Conservation (phyloP, 306 rosid species). For the Erythrophleum fordii region DNA sequence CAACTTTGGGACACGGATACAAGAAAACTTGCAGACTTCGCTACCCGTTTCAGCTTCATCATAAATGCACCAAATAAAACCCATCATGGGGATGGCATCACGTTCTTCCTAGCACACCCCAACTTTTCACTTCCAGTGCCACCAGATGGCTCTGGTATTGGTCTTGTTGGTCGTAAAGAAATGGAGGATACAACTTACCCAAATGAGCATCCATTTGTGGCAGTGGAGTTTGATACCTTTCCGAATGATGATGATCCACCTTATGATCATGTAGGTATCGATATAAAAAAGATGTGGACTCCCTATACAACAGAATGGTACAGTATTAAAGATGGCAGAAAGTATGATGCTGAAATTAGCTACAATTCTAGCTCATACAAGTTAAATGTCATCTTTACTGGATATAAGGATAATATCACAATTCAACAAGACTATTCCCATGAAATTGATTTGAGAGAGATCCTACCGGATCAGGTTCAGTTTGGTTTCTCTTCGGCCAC, state of each 20-base stretch:
- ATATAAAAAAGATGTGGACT: not conserved
- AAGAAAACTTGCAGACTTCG: slow-evolving; percentile 40
- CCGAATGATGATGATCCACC: slow-evolving; percentile 19
- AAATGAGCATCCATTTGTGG: slow-evolving; percentile 40
- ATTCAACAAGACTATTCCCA: slow-evolving; percentile 1
- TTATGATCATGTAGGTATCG: slow-evolving; percentile 17
- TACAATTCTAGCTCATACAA: slow-evolving; percentile 27
- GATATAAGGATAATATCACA: slow-evolving; percentile 18
- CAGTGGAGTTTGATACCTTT: slow-evolving; percentile 53
- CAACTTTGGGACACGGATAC: slow-evolving; percentile 24
- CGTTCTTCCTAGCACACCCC: slow-evolving; percentile 48
- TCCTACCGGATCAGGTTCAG: slow-evolving; percentile 25
- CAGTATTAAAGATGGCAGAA: slow-evolving; percentile 19
- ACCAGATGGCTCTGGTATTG: slow-evolving; percentile 32
- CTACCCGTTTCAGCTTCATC: slow-evolving; percentile 42
- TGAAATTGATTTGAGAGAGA: slow-evolving; percentile 11
- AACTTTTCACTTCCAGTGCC: slow-evolving; percentile 21
- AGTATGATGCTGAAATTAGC: slow-evolving; percentile 17
- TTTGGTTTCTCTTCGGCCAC: slow-evolving; percentile 38
- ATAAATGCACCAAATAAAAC: slow-evolving; percentile 29
- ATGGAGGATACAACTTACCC: not conserved
- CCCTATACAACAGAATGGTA: slow-evolving; percentile 23
- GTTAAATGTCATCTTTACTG: slow-evolving; percentile 17
- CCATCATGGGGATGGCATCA: slow-evolving; percentile 41
- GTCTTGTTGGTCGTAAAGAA: slow-evolving; percentile 4